Percentiles rank a stretch among this genome's conserved stretches.
These are phyloP conservation scores for Nephelium lappaceum DNA, from an alignment of 345 rosid species.

Conservation along the genomic window DNA sequence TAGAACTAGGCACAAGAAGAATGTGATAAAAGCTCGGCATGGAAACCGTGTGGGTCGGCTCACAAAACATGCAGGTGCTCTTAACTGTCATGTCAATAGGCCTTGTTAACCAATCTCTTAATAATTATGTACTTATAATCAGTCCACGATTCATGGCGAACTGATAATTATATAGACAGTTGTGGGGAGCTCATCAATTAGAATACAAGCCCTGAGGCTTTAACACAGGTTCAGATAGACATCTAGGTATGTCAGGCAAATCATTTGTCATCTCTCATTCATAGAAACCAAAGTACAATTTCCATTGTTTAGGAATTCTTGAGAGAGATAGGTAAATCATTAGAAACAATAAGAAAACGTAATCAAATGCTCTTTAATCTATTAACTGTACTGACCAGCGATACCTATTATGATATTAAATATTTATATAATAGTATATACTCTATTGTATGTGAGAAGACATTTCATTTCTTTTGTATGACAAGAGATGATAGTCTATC, in stretches of 20 bases:
- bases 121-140: not conserved
- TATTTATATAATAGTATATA: not conserved
- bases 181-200: not conserved
- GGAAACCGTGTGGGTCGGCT: slow-evolving; percentile 45
- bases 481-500: not conserved
- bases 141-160: not conserved
- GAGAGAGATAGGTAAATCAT: not conserved
- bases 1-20: slow-evolving; percentile 7
- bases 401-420: not conserved
- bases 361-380: no score
- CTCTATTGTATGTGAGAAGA: not conserved
- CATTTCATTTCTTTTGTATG: not conserved
- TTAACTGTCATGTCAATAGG: slow-evolving; percentile 37
- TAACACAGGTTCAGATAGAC: not conserved
- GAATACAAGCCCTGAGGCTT: slow-evolving; percentile 3
- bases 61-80: slow-evolving; percentile 53
- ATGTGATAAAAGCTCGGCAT: slow-evolving; percentile 45
- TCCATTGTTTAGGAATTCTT: not conserved
- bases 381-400: no score
- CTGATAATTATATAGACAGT: not conserved
- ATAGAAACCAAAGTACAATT: not conserved
- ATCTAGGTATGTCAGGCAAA: not conserved
- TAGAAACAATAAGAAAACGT: not conserved
- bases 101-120: slow-evolving; percentile 28
- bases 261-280: not conserved